phyloP scores from a whole-genome alignment of 164 flowering plant species.

The Umbellularia californica region DNA sequence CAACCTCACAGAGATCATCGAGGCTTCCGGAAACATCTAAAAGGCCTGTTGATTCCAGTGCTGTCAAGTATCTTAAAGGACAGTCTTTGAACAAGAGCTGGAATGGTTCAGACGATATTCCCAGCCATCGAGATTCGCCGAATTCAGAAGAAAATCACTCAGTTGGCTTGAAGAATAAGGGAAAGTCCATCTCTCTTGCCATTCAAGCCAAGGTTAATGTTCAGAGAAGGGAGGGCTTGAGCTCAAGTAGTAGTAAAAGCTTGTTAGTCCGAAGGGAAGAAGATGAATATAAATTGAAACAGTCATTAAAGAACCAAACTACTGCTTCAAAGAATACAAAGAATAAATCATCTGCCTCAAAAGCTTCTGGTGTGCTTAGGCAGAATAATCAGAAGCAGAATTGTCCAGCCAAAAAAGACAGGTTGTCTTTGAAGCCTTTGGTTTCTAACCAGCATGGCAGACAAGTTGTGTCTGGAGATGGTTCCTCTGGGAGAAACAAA shows the following conservation, averaged over 20 bases:
- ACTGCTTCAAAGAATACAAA: slow-evolving; percentile 36
- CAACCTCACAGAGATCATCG: slow-evolving; percentile 36
- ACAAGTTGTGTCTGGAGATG: slow-evolving; percentile 35
- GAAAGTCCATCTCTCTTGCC: slow-evolving; percentile 82
- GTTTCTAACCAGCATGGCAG: slow-evolving; percentile 37
- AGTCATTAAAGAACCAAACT: slow-evolving; percentile 35
- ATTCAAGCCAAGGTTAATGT: slow-evolving; percentile 95
- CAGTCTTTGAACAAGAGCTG: slow-evolving; percentile 55
- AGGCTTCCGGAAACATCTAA: slow-evolving; percentile 42
- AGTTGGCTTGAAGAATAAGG: slow-evolving; percentile 38
- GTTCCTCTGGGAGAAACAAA: slow-evolving; percentile 36
- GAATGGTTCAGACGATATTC: slow-evolving; percentile 16
- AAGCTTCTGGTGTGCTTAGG: slow-evolving; percentile 49
- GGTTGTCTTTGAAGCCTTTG: slow-evolving; percentile 38
- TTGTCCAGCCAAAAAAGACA: slow-evolving; percentile 36
- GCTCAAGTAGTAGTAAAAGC: slow-evolving; percentile 31
- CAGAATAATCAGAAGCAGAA: slow-evolving; percentile 91
- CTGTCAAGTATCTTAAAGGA: slow-evolving; percentile 64
- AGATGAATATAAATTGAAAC: slow-evolving; percentile 31
- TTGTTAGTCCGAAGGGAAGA: slow-evolving; percentile 36
- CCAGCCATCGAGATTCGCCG: slow-evolving; percentile 10
- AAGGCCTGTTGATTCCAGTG: slow-evolving; percentile 52
- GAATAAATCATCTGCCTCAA: slow-evolving; percentile 36
- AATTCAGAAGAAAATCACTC: slow-evolving; percentile 32
- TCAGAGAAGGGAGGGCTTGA: slow-evolving; percentile 69